phyloP scores from a whole-genome alignment of 2,329 filamentous ascomycete species.

The Fusarium ambrosium region DNA sequence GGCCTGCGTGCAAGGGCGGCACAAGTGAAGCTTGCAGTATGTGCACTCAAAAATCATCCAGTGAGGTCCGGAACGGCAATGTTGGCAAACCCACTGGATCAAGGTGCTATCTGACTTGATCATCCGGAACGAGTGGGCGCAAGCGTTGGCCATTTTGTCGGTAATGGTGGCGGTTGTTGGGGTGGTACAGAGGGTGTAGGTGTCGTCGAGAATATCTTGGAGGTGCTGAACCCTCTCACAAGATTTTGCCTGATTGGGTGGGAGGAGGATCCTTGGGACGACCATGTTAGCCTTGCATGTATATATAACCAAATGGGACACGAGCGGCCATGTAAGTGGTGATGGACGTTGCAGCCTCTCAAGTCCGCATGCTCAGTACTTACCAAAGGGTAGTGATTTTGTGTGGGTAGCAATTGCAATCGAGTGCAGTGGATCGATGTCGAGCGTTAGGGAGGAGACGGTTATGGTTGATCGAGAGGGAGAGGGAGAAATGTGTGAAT shows the following conservation, averaged over 20 bases:
- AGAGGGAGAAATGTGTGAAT: neutral
- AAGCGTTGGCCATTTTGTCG: conserved; percentile 65
- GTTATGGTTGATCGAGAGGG: neutral
- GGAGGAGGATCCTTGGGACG: conserved; percentile 31
- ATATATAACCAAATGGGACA: conserved; percentile 21
- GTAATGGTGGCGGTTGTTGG: conserved; percentile 29
- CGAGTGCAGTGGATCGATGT: conserved; percentile 14
- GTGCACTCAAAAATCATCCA: conserved; percentile 79
- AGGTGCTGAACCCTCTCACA: conserved; percentile 39
- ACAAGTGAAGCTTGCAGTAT: conserved; percentile 77
- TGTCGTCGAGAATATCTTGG: conserved; percentile 28
- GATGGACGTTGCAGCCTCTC: conserved; percentile 20
- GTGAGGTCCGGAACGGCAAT: conserved; percentile 74
- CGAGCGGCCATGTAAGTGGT: conserved; percentile 20
- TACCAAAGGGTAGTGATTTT: conserved; percentile 15
- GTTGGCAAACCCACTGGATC: conserved; percentile 75
- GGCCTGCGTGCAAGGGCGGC: conserved; percentile 67
- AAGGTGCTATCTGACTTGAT: conserved; percentile 76
- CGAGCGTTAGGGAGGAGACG: neutral
- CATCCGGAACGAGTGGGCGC: conserved; percentile 73
- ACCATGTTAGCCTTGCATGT: conserved; percentile 45
- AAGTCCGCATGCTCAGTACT: conserved; percentile 23
- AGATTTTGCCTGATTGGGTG: conserved; percentile 42
- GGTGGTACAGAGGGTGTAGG: conserved; percentile 38
- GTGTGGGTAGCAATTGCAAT: conserved; percentile 9